Base-by-base conservation (phyloP, 306 rosid species). In the Quercus berberidifolia region DNA sequence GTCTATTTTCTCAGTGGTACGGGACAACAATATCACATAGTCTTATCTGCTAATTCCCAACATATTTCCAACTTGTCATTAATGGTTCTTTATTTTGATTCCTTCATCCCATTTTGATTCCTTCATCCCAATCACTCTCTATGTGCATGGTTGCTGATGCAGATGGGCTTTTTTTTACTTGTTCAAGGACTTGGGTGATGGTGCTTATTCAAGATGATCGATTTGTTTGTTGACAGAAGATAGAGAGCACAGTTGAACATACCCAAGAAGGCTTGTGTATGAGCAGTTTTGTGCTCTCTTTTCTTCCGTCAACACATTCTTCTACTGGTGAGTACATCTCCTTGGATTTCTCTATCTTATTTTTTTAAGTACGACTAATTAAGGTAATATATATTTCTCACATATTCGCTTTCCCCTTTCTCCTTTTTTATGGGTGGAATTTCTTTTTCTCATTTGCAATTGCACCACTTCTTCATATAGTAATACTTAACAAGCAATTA, bases 201-300 rank as follows among this genome's bases (percentile, higher is more conserved):
- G 21, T 15, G 17, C 10, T 30, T 17, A 58, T 49, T 49, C 28
- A 23, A 23, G 43, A 64, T 64, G 70, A 18, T 31, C 46, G 20
- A 14, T 63, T 5, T 58, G 30, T 17, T 60, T 25, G 86, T 76
- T 85, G 90, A 87, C 90, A 89, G 88, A 87, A 83, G 89, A 87
- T 85, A 87, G 92, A 83, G 90, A 87, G 89, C 90, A 89, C 89
- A 85, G 1, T n/a, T 83, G 85, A 81, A 55, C 89, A 78, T 78
- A 56, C 82, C 54, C 74, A 87, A 75, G 76, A 68, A 28, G 25
- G 20, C 74, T 79, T 82, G 85, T 67, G 90, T 86, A 30, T 83
- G 90, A 19, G 65, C 88, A 78, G 85, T 76, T 74, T 74, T 85
- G 90, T 89, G 81, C 90, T 83, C 85, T 87, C 78, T 87, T 9